Evolutionary conservation across 2,329 filamentous ascomycete genomes (phyloP).

Genomic region (Beauveria australis): DNA sequence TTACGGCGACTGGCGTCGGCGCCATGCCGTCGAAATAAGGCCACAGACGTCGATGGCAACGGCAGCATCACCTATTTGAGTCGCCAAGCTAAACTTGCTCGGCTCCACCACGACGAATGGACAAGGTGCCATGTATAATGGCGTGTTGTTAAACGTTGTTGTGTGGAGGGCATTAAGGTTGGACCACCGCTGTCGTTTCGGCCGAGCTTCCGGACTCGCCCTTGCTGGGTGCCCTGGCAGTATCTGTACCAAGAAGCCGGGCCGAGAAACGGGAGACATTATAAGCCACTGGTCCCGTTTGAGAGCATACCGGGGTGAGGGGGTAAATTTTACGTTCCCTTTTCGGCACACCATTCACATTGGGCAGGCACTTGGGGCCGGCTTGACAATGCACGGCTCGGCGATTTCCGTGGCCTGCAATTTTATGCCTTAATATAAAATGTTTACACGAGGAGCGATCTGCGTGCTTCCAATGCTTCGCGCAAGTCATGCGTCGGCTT

Average conservation of each 20-base stretch:
- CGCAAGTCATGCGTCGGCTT: not conserved
- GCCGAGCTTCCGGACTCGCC: constrained; percentile 5
- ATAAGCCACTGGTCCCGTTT: not conserved
- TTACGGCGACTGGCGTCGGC: not conserved
- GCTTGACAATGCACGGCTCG: no score
- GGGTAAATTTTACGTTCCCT: not conserved
- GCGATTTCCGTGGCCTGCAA: no score
- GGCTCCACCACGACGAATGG: not conserved
- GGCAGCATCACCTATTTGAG: not conserved
- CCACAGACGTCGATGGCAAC: not conserved
- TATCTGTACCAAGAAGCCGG: not conserved
- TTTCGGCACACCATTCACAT: not conserved
- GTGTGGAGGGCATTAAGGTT: not conserved
- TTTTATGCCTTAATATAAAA: no score
- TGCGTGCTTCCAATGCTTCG: not conserved
- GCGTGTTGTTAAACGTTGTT: not conserved
- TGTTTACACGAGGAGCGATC: no score
- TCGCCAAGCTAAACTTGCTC: not conserved
- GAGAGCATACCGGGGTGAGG: not conserved
- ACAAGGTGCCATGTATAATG: not conserved
- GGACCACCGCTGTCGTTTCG: not conserved
- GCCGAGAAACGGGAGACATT: constrained; percentile 1
- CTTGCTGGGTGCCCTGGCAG: not conserved
- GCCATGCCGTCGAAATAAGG: not conserved
- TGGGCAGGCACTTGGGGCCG: not conserved